Evolutionary conservation across 2,329 filamentous ascomycete species (phyloP).

Genomic region (Pseudocercospora musae): DNA sequence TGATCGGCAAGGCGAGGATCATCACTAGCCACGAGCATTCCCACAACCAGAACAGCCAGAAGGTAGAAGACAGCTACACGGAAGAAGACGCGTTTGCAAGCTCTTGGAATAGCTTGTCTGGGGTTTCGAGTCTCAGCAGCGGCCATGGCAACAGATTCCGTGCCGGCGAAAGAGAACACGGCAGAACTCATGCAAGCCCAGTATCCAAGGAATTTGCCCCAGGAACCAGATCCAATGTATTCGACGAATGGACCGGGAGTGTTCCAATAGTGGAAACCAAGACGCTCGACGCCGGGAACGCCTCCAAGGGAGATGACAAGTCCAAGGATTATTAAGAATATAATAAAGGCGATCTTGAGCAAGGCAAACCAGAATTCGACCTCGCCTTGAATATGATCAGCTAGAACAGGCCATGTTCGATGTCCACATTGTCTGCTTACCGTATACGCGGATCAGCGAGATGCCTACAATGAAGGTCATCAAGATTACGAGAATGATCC

Average conservation of each 20-base stretch:
- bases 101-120: conserved; percentile 25
- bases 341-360: conserved; percentile 45
- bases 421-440: conserved; percentile 16
- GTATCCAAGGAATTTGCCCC: conserved; percentile 44
- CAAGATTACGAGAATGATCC: conserved; percentile 35
- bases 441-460: conserved; percentile 40
- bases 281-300: conserved; percentile 39
- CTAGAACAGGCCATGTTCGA: not conserved
- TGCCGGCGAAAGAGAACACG: conserved; percentile 25
- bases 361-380: conserved; percentile 48
- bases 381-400: conserved; percentile 26
- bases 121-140: conserved; percentile 28
- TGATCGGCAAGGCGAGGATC: conserved; percentile 33
- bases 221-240: conserved; percentile 36
- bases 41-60: conserved; percentile 38
- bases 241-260: conserved; percentile 43
- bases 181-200: conserved; percentile 28
- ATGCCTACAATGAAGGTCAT: conserved; percentile 36
- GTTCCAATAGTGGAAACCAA: conserved; percentile 47
- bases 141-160: conserved; percentile 27
- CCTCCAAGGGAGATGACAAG: conserved; percentile 45
- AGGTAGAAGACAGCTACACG: conserved; percentile 39
- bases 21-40: conserved; percentile 40
- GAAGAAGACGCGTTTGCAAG: conserved; percentile 25
- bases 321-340: conserved; percentile 44